Conservation (phyloP, 352 stramenopile genomes). For the Globisporangium nagaii region DNA sequence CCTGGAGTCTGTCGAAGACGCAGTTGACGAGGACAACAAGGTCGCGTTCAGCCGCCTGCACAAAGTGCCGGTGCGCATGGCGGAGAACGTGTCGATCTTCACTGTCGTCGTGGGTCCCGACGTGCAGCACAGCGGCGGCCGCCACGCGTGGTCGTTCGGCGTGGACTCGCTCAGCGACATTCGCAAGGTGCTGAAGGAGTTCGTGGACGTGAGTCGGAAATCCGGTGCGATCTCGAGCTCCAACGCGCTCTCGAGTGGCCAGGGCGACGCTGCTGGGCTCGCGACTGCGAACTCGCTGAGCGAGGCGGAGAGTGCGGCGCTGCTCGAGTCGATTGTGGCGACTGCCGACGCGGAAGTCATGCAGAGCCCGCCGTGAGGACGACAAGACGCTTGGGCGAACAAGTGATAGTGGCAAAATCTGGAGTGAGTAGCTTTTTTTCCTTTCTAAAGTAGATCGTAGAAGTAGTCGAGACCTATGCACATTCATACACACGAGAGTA, state of each 20-base stretch:
- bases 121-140: slow-evolving; percentile 60
- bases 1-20: slow-evolving; percentile 21
- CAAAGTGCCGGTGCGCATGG: slow-evolving; percentile 63
- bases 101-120: slow-evolving; percentile 61
- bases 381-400: too few species aligned
- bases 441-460: slow-evolving; percentile 33
- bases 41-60: slow-evolving; percentile 72
- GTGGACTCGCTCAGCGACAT: slow-evolving; percentile 67
- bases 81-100: slow-evolving; percentile 63
- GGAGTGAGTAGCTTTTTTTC: not conserved
- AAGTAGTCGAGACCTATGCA: slow-evolving; percentile 74
- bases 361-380: not conserved
- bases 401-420: too few species aligned
- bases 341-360: not conserved
- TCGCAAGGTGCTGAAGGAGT: slow-evolving; percentile 69
- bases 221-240: slow-evolving; percentile 7
- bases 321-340: not conserved
- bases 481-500: slow-evolving; percentile 5
- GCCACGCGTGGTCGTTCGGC: slow-evolving; percentile 45
- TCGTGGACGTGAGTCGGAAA: slow-evolving; percentile 51
- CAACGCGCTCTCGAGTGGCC: not conserved
- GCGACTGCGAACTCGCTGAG: not conserved
- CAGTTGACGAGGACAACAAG: slow-evolving; percentile 73
- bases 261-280: not conserved
- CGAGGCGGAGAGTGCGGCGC: slow-evolving; percentile 2